A percentile compares a stretch with the other conserved stretches of the same genome.
Evolutionary conservation across 768 basidiomycete species (phyloP).

Genomic region (Russula dissimulans): DNA sequence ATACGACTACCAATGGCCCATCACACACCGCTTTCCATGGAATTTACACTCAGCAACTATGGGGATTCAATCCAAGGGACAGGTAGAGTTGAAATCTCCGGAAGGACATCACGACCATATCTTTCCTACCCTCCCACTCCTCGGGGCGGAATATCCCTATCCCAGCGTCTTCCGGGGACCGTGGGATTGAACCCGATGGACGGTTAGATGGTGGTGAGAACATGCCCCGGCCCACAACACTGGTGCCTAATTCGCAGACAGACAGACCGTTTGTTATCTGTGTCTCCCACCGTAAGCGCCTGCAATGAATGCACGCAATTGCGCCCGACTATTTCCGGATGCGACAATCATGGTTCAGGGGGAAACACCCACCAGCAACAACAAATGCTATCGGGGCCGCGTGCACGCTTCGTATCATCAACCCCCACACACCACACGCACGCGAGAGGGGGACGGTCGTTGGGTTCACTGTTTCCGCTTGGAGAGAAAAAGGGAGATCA

Average conservation of each 20-base stretch:
- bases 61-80: neutral
- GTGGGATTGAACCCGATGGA: constrained; percentile 7
- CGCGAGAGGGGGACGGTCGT: too few species aligned
- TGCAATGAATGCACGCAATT: neutral
- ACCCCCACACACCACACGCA: too few species aligned
- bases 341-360: neutral
- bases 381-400: neutral
- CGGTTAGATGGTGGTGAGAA: constrained; percentile 10
- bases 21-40: neutral
- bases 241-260: neutral
- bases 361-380: neutral
- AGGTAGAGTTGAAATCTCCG: neutral
- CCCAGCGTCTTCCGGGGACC: neutral
- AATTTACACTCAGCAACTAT: constrained; percentile 1
- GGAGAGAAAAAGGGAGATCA: too few species aligned
- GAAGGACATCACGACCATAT: neutral
- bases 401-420: neutral
- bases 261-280: neutral
- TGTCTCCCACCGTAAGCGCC: constrained; percentile 1
- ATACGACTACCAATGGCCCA: neutral
- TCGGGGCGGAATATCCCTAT: neutral
- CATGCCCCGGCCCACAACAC: neutral
- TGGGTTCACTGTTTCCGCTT: too few species aligned
- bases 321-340: constrained; percentile 9
- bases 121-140: neutral